Base-by-base conservation (phyloP, 805 yeast species). In the Nakazawaea holstii region DNA sequence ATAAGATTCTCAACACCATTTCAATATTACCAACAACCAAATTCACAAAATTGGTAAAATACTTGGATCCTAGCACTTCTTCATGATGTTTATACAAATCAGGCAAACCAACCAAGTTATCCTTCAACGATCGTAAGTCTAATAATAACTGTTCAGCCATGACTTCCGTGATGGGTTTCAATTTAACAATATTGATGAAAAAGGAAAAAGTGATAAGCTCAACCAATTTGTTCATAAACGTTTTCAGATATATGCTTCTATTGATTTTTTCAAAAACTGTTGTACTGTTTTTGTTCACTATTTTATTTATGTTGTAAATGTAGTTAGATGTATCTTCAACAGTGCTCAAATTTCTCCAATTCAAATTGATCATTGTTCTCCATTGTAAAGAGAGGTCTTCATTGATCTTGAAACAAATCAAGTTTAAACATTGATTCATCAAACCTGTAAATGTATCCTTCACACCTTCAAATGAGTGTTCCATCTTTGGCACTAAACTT, bases 111-210 rank as follows among this genome's bases (percentile, higher is more conserved):
- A 70, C 43, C 35, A 87, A 71, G 27, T 76, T 68, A 27, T 72
- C 69, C 57, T 84, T 86, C 56, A 92, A 61, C 8, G 76, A 71
- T 35, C 82, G 81, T 2, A 86, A 59, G 65, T 92, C 99, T 20
- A 86, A 67, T 35, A 84, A 67, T 58, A 92, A 70, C 61, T 92
- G 97, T 61, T 91, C 96, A 3, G 92, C 85, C 57, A 74, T 75
- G 10, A 80, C 69, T 35, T 82, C 87, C 1, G 81, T 70, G n/a
- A 80, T 66, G 0, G 96, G 96, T 46, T 79, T 82, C 32, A 87
- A 68, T 45, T 73, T 72, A 7, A 79, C 69, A 45, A 90, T 74
- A 48, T 76, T 79, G 28, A 74, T 67, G 44, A 83, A 59, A 55
- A 84, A 80, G 14, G 82, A 76, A 33, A 66, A 67, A 7, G 82